Conservation (phyloP, 164 flowering plant genomes). For the Pachysandra terminalis region DNA sequence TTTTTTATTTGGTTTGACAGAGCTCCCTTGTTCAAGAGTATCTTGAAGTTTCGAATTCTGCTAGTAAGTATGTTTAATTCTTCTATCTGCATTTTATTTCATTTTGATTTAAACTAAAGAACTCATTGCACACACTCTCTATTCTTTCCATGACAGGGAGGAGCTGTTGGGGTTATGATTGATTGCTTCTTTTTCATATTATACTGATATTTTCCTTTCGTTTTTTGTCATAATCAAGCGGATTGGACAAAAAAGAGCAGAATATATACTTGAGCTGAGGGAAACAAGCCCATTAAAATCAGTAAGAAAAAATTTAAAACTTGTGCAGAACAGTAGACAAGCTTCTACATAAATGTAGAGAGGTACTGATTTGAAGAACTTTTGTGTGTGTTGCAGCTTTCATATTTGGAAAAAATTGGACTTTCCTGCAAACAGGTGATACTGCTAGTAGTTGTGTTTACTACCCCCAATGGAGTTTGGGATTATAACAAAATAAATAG, state of each 20-base stretch:
- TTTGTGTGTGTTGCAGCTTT: conserved; percentile 48
- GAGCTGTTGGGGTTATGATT: conserved; percentile 46
- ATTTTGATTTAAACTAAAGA: neutral
- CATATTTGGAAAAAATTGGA: no score
- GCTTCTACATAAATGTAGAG: no score
- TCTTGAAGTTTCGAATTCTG: conserved; percentile 71
- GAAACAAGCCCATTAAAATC: conserved; percentile 70
- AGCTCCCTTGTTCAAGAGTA: conserved; percentile 66
- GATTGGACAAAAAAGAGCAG: conserved; percentile 77
- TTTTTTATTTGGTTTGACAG: no score
- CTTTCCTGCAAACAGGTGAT: no score
- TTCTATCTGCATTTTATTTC: neutral
- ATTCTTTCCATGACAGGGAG: conserved; percentile 55
- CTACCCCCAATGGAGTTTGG: no score
- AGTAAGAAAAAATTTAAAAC: neutral
- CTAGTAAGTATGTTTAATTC: conserved; percentile 88
- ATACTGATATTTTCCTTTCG: neutral
- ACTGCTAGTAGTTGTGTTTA: no score
- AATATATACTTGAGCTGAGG: conserved; percentile 65
- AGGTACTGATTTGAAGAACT: no score
- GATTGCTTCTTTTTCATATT: neutral
- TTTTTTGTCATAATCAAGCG: conserved; percentile 47
- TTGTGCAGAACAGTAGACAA: neutral
- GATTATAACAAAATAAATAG: no score
- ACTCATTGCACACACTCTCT: no score